These are phyloP conservation scores for Tolypocladium endophyticum DNA, from an alignment of 2,329 filamentous ascomycete genomes.

Conservation along the genomic window DNA sequence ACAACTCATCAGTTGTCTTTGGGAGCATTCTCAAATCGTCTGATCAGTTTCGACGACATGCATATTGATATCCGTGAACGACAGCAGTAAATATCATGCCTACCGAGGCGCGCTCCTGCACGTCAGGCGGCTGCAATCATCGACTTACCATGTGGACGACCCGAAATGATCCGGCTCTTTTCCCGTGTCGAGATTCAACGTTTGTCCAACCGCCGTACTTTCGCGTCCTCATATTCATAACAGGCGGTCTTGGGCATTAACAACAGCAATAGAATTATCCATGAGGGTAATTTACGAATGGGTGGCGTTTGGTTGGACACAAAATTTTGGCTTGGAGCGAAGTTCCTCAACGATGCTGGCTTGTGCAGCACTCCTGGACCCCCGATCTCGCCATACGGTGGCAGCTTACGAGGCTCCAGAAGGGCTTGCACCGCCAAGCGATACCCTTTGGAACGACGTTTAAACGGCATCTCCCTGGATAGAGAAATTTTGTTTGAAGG, in stretches of 20 bases:
- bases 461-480: not conserved
- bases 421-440: not conserved
- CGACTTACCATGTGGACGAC: not conserved
- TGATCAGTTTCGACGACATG: not conserved
- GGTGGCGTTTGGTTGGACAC: not conserved
- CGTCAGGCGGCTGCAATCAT: not conserved
- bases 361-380: not conserved
- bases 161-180: not conserved
- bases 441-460: not conserved
- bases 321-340: not conserved
- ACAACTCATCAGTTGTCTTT: not conserved
- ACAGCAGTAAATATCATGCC: not conserved
- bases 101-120: not conserved
- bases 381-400: not conserved
- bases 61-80: conserved; percentile 1
- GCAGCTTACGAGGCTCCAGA: not conserved
- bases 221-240: not conserved
- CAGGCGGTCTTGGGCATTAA: not conserved
- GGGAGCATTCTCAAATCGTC: not conserved
- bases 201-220: not conserved
- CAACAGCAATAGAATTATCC: not conserved
- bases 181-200: not conserved
- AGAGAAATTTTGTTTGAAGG: not conserved
- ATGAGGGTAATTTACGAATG: not conserved
- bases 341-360: not conserved